phyloP scores from a whole-genome alignment of 805 yeast genomes.

The Saturnispora ahearnii region DNA sequence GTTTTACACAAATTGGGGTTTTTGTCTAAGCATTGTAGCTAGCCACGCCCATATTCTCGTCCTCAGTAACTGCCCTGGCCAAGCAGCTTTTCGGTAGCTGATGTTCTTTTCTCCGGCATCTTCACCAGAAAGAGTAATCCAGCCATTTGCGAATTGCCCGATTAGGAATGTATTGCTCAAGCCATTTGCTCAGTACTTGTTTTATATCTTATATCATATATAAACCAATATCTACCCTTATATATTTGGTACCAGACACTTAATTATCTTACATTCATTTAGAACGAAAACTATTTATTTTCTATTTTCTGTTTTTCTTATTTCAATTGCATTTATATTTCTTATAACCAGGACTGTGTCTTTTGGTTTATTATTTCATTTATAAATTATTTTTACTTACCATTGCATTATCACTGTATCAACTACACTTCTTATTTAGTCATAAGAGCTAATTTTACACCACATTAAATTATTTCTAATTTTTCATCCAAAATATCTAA shows the following conservation, averaged over 20 bases:
- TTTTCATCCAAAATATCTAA: too few species aligned
- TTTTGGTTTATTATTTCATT: not conserved
- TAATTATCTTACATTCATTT: not conserved
- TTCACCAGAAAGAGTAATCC: not conserved
- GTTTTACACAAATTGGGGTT: too few species aligned
- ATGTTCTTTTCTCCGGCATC: too few species aligned
- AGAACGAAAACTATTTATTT: not conserved
- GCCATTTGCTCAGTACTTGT: constrained; percentile 5
- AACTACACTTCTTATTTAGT: too few species aligned
- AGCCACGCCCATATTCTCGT: too few species aligned
- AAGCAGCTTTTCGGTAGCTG: too few species aligned
- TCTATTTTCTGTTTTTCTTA: not conserved
- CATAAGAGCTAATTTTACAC: not conserved
- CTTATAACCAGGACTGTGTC: constrained; percentile 2
- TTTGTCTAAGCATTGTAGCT: too few species aligned
- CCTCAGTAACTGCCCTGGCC: too few species aligned
- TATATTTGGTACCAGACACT: not conserved
- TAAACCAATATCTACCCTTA: not conserved
- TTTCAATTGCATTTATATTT: not conserved
- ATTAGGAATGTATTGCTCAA: constrained; percentile 7
- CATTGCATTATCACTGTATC: not conserved
- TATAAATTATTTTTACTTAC: not conserved
- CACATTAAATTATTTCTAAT: not conserved
- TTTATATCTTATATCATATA: not conserved
- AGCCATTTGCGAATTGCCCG: constrained; percentile 4